Conservation (phyloP, 2,329 filamentous ascomycete genomes). For the Corniculantispora saksenae region DNA sequence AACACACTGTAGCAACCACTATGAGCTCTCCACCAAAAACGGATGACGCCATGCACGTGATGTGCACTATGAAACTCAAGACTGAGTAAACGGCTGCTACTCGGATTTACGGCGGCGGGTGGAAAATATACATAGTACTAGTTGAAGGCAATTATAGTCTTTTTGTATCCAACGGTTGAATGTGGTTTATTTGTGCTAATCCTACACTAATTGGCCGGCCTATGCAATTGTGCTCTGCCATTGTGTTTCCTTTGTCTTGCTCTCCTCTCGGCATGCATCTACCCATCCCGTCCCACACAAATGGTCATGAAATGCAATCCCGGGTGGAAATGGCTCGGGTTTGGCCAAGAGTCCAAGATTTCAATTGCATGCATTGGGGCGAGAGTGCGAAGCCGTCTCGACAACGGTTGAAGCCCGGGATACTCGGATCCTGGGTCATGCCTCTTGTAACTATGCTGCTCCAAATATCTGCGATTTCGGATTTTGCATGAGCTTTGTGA, state of each 20-base stretch:
- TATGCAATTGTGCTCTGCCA: not conserved
- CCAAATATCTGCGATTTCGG: not conserved
- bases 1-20: conserved; percentile 1
- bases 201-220: not conserved
- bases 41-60: conserved; percentile 18
- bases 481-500: not conserved
- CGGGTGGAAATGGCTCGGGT: not conserved
- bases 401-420: not conserved
- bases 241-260: not conserved
- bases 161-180: conserved; percentile 8
- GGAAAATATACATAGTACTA: not conserved
- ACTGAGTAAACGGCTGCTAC: not conserved
- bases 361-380: not conserved
- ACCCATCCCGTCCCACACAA: not conserved
- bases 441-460: not conserved
- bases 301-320: not conserved
- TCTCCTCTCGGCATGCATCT: not conserved
- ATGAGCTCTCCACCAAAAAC: conserved; percentile 13
- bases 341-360: not conserved
- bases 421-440: not conserved
- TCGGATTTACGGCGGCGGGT: not conserved
- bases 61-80: not conserved
- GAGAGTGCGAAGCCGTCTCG: not conserved
- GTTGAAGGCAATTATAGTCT: not conserved
- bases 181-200: not conserved